Conservation (phyloP, 106 monocot genomes). For the Posidonia australis region DNA sequence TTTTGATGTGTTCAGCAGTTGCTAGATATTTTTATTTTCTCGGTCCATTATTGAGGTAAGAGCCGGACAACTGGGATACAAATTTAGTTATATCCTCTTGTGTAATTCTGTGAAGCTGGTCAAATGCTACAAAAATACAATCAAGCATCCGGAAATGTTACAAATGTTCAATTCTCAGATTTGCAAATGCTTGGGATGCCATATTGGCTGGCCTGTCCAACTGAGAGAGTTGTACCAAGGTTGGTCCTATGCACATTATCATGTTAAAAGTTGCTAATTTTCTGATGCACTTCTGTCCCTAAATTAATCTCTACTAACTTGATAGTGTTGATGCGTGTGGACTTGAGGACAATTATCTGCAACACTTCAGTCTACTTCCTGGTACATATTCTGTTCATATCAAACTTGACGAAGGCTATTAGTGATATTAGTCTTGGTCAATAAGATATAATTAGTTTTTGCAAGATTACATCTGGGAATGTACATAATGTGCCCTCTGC, state of each 20-base stretch:
- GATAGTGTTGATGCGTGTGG: background rate
- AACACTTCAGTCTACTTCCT: conserved; percentile 51
- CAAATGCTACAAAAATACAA: conserved; percentile 46
- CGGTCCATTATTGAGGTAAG: no score
- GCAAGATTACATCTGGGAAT: no score
- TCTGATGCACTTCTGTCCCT: no score
- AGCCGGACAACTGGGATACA: background rate
- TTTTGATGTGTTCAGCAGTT: background rate
- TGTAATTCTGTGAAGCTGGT: conserved; percentile 31
- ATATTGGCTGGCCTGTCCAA: conserved; percentile 61
- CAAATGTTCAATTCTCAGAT: conserved; percentile 45
- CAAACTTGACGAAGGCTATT: no score
- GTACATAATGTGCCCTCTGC: no score
- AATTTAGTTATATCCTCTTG: background rate
- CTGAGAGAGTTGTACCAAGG: conserved; percentile 58
- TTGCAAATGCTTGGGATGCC: conserved; percentile 67
- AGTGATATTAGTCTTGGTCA: no score
- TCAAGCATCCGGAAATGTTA: conserved; percentile 18
- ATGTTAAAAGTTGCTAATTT: background rate
- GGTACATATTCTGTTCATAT: conserved; percentile 34
- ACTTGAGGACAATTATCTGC: conserved; percentile 25
- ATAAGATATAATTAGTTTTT: no score
- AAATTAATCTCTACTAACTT: no score
- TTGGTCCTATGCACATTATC: conserved; percentile 8
- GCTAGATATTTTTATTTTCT: no score